Evolutionary conservation across 208 protist genomes (phyloP), one percentile per base, ranked within the genome.

Genomic region (Wallacemonas sp.): DNA sequence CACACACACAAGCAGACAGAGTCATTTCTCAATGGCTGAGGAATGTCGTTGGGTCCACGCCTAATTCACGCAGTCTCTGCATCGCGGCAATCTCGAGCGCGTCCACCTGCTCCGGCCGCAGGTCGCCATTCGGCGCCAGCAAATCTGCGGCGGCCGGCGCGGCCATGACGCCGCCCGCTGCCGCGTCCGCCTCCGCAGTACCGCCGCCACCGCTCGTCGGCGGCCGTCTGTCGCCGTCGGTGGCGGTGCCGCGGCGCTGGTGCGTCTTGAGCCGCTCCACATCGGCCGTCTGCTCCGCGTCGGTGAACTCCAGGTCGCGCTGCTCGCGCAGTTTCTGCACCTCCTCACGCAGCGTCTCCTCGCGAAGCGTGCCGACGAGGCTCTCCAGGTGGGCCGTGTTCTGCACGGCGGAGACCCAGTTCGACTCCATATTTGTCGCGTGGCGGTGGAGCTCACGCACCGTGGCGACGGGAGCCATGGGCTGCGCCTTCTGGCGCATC

Each of bases 41-140:
- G 67, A 84, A 84, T 22, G 70, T 52, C 3, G 72, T 67, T 2
- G 87, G 88, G 57, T 93, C 87, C 7, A 86, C 84, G 22, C 84
- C 86, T 16, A 95, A 65, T 1, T 59, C 70, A 26, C 79, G 75
- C 57, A 95, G 63, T 23, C 85, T 70, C 57, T 74, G 68, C 39
- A 91, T 77, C 41, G 86, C 76, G 25, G 76, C 67, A 12, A 76
- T 79, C 63, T 95, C 87, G n/a, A 93, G 76, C 61, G 86, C 45
- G 8, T 87, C 77, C 41, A 95, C 72, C 61, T 95, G 73, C 38
- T 95, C 87, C 3, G 77, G 63, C 46, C 82, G 88, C 50, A 95
- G 28, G 31, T 59, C 52, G n/a, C 52, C 52, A 22, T 41, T 59
- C 26, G 52, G 52, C 26, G 57, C 57, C 18, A 64, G 33, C 22